These are phyloP conservation scores for Capsicum baccatum DNA, from an alignment of 257 asterid genomes.

Conservation along the genomic window DNA sequence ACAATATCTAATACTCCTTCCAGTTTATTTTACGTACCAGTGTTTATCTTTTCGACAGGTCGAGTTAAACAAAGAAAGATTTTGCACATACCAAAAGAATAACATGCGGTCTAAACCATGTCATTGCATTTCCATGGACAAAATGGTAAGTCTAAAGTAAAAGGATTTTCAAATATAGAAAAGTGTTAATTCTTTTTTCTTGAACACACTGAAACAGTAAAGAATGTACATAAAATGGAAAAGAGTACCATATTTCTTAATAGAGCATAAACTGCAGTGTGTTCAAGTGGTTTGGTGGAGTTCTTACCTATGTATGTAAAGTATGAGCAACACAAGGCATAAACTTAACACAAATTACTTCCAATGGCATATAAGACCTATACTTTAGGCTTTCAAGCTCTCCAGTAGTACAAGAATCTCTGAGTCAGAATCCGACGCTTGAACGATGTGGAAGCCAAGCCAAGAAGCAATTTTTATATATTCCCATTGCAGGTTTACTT, in stretches of 20 bases:
- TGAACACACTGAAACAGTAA: background rate
- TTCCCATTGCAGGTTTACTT: conserved; percentile 58
- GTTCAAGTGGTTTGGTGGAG: background rate
- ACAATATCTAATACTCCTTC: background rate
- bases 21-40: background rate
- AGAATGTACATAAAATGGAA: background rate
- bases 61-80: background rate
- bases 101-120: background rate
- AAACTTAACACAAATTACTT: background rate
- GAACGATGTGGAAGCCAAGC: conserved; percentile 41
- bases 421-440: background rate
- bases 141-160: background rate
- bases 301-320: background rate
- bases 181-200: too few relatives aligned
- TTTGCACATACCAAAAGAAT: background rate
- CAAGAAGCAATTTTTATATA: conserved; percentile 35
- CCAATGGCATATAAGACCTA: background rate
- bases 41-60: background rate
- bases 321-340: background rate
- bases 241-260: background rate
- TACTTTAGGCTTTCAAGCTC: background rate
- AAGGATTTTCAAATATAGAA: too few relatives aligned
- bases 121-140: background rate
- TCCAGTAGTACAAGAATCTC: background rate
- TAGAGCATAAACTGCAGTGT: background rate